phyloP scores from a whole-genome alignment of 2,329 filamentous ascomycete species.

The Sarocladium brachiariae region DNA sequence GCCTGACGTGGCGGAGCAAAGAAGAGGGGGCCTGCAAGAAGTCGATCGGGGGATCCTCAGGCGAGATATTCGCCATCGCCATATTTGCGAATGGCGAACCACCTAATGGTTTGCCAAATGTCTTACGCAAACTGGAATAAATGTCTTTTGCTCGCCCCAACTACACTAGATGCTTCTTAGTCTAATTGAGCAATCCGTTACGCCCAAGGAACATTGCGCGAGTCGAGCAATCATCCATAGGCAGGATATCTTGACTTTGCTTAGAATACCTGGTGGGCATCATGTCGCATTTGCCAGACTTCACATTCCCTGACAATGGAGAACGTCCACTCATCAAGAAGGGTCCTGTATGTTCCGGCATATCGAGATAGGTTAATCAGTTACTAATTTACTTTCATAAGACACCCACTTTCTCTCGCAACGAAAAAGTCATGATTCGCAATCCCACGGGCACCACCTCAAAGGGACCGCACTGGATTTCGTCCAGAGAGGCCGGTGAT shows the following conservation, averaged over 20 bases:
- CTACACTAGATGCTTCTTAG: too few species aligned
- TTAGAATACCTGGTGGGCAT: background rate
- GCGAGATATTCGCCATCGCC: background rate
- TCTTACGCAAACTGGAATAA: too few species aligned
- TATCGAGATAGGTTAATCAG: too few species aligned
- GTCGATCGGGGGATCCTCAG: too few species aligned
- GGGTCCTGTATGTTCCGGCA: background rate
- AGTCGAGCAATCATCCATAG: background rate
- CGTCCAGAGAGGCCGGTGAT: background rate
- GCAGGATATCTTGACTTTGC: background rate
- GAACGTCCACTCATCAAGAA: background rate
- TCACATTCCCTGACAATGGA: background rate
- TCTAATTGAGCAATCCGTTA: too few species aligned
- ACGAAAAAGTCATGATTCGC: background rate
- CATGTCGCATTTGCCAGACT: background rate
- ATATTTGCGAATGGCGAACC: background rate
- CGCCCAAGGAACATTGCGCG: too few species aligned
- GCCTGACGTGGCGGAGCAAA: slow-evolving; percentile 17
- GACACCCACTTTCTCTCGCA: background rate
- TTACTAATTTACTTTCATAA: too few species aligned
- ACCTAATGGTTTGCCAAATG: too few species aligned
- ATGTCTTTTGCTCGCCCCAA: too few species aligned
- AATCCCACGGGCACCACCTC: background rate
- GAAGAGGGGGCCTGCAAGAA: too few species aligned
- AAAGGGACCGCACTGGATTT: background rate